Evolutionary conservation across 2,329 filamentous ascomycete genomes (phyloP).

Genomic region (Polychaeton citri): DNA sequence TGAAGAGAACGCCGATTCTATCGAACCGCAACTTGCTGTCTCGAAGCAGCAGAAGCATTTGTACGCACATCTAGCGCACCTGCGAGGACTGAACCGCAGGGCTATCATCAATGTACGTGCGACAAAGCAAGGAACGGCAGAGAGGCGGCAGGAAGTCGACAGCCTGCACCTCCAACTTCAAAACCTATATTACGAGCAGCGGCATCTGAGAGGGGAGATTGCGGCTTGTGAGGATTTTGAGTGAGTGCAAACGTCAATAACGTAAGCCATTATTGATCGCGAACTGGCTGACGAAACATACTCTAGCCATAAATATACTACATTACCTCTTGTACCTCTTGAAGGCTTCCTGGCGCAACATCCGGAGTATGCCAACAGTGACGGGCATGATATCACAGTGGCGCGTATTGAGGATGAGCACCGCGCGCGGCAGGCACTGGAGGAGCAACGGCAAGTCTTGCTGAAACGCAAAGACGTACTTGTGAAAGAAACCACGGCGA

Average conservation of each 20-base stretch:
- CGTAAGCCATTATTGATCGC: not conserved
- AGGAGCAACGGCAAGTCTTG: constrained; percentile 60
- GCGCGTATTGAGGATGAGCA: constrained; percentile 86
- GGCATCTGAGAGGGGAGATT: constrained; percentile 82
- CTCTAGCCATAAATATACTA: constrained; percentile 68
- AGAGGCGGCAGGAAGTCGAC: constrained; percentile 83
- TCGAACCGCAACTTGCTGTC: constrained; percentile 43
- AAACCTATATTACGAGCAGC: constrained; percentile 92
- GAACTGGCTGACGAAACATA: not conserved
- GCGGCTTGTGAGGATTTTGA: constrained; percentile 81
- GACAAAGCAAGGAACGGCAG: constrained; percentile 75
- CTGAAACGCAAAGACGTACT: constrained; percentile 53
- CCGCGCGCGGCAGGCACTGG: constrained; percentile 67
- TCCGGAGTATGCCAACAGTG: constrained; percentile 58
- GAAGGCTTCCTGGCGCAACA: constrained; percentile 68
- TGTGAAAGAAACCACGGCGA: constrained; percentile 71
- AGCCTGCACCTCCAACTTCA: constrained; percentile 82
- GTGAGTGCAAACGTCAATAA: constrained; percentile 38
- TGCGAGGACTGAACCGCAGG: constrained; percentile 71
- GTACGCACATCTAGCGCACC: constrained; percentile 62
- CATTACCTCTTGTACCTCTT: constrained; percentile 69
- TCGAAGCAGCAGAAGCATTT: constrained; percentile 70
- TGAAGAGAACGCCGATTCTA: constrained; percentile 26
- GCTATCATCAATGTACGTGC: constrained; percentile 70
- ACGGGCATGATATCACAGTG: constrained; percentile 74